Evolutionary conservation across 1,284 basidiomycete species (phyloP).

Genomic region (Irpex sp.): DNA sequence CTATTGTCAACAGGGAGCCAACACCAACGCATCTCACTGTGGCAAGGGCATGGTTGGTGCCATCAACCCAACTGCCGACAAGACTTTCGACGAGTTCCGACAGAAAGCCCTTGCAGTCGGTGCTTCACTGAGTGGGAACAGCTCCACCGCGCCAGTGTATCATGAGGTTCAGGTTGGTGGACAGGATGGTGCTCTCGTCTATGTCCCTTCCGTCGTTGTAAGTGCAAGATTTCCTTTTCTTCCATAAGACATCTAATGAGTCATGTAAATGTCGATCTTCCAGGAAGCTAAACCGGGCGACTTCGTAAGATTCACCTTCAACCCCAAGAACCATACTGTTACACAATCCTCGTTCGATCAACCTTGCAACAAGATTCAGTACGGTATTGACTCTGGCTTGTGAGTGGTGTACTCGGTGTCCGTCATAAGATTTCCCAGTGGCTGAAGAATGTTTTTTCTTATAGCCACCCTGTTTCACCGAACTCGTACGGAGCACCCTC

Average conservation of each 20-base stretch:
- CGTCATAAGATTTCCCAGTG: conserved; percentile 23
- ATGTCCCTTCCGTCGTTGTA: conserved; percentile 9
- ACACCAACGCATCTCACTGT: conserved; percentile 1
- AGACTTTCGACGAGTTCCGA: conserved; percentile 3
- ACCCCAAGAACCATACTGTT: conserved; percentile 60
- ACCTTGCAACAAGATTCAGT: conserved; percentile 51
- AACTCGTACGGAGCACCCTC: conserved; percentile 49
- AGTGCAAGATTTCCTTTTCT: not conserved
- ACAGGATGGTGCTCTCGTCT: conserved; percentile 4
- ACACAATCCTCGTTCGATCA: conserved; percentile 57
- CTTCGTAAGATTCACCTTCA: conserved; percentile 56
- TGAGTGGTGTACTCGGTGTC: conserved; percentile 39
- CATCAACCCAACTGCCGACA: conserved; percentile 9
- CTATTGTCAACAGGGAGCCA: conserved; percentile 16
- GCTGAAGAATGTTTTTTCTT: conserved; percentile 30
- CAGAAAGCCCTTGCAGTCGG: conserved; percentile 11
- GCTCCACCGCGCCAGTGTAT: not conserved
- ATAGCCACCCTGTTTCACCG: conserved; percentile 50
- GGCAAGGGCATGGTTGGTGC: conserved; percentile 17
- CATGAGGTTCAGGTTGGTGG: conserved; percentile 7
- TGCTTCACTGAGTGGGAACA: conserved; percentile 1
- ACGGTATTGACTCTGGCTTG: conserved; percentile 63
- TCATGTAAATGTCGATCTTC: conserved; percentile 39
- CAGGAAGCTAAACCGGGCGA: conserved; percentile 44
- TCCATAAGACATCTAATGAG: not conserved